Base-by-base conservation (phyloP, 768 basidiomycete species). In the Leccinum variicolor region DNA sequence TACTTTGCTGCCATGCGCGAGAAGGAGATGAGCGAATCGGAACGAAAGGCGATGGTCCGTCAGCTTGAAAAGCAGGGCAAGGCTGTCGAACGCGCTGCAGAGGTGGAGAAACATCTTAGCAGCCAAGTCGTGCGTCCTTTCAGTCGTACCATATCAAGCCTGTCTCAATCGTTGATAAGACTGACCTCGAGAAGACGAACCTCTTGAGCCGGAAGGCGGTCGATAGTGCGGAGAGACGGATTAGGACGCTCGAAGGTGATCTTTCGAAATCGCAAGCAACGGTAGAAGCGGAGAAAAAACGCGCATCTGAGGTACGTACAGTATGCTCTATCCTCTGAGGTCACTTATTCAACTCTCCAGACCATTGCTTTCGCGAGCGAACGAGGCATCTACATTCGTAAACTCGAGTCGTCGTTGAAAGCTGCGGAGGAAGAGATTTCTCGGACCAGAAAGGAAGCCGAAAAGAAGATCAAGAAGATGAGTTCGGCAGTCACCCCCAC, bases 1-100 rank as follows among this genome's bases (percentile, higher is more conserved):
- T 98, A 85, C 69, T 98, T 86, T 67, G 83, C 90, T 17, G 87
- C 87, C 3, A 91, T 96, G 87, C 86, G 94, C 29, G 86, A 89
- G 56, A 94, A 90, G 73, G 94, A 97, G 58, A 86, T 90, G 17
- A 74, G 87, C 3, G 91, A 94, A 31, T 77, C 76, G 2, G 91
- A 94, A 68, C 81, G 86, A 48, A 92, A 92, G 72, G 82, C 77
- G 31, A 72, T 86, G 33, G 67, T 75, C 17, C 80, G 86, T 50
- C 79, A 75, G 29, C 69, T 81, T 15, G 84, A 87, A 62, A 84
- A 84, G 54, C 84, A 87, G 62, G 73, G 77, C 26, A 82, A 81
- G 57, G 80, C 82, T 6, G 75, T 94, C 13, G 92, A 94, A 57
- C 80, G 81, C 34, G 74, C 88, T 4, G 73, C 77, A 11, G 87